Base-by-base conservation (phyloP, 2,329 filamentous ascomycete species). In the Sporothrix mexicana region DNA sequence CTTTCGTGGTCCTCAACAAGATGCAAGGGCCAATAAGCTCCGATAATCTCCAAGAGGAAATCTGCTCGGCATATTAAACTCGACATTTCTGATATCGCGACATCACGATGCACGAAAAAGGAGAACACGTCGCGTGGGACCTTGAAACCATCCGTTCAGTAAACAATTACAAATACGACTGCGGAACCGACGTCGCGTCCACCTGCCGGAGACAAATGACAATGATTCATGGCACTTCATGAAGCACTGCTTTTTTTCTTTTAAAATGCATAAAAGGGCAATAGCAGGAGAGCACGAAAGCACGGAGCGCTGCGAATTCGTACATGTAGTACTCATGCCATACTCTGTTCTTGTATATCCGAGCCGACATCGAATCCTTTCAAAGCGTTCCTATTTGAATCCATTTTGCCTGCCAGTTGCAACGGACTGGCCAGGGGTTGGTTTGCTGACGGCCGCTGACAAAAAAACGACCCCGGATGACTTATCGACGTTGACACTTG, bases 391-490 rank as follows among this genome's bases (percentile, higher is more conserved):
- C 30, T n/a, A 36, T 36, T 36, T 36, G 30, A 36, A 7, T 5
- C 30, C 30, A 36, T 36, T 49, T 49, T 49, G 47, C 47, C 47
- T 15, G 47, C 47, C 47, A 49, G 47, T 13, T 49, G 17, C 17
- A 36, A 9, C 59, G 59, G 17, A 12, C 36, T 6, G 36, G 12
- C 30, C 59, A 43, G 59, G 59, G 30, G 59, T 36, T 62, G 17
- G 15, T 20, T 62, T 62, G 59, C 36, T 43, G 59, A 43, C 59
- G 43, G 30, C 30, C 15, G 59, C 59, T 62, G 59, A 62, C 59
- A 62, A 61, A 61, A 57, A 57, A 1, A 23, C 30, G 30, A 36
- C 30, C 30, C 30, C 30, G 3, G 30, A 36, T 7, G 30, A 36
- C 30, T 36, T 36, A 36, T 36, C 30, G 30, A 36, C 30, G 3